phyloP scores from a whole-genome alignment of 2,329 filamentous ascomycete species.

The Aphanocladium album region DNA sequence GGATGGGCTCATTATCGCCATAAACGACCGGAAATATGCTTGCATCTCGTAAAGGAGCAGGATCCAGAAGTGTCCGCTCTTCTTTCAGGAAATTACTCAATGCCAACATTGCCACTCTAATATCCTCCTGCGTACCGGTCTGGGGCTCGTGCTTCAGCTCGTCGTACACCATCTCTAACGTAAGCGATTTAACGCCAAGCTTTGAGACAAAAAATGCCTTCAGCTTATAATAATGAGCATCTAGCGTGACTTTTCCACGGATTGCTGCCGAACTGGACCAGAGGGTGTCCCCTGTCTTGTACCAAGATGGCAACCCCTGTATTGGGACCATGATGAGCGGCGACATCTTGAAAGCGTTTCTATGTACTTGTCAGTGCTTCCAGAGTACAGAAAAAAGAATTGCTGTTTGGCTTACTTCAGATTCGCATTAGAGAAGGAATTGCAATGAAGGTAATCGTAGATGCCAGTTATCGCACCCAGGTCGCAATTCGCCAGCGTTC shows the following conservation, averaged over 20 bases:
- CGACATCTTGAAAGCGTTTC: conserved; percentile 13
- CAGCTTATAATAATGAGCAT: conserved; percentile 24
- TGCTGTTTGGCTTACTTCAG: not conserved
- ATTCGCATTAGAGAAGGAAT: not conserved
- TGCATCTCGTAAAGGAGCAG: conserved; percentile 11
- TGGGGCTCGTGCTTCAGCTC: conserved; percentile 21
- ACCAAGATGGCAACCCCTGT: conserved; percentile 20
- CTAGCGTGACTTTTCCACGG: conserved; percentile 22
- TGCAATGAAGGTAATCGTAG: not conserved
- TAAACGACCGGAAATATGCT: conserved; percentile 22
- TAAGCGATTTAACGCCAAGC: conserved; percentile 26
- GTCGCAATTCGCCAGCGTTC: no score
- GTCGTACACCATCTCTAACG: conserved; percentile 26
- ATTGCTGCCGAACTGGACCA: conserved; percentile 30
- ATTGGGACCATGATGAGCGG: conserved; percentile 11
- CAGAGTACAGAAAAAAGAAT: no score
- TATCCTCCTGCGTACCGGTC: conserved; percentile 15
- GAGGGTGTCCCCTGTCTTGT: conserved; percentile 25
- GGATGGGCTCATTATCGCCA: conserved; percentile 14
- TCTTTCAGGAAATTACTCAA: conserved; percentile 28
- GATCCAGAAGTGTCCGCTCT: not conserved
- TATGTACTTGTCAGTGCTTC: no score
- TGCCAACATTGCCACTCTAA: conserved; percentile 27
- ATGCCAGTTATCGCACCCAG: not conserved
- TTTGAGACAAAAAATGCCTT: conserved; percentile 26